Conservation (phyloP, 2,329 filamentous ascomycete species). For the Alternaria consortialis region DNA sequence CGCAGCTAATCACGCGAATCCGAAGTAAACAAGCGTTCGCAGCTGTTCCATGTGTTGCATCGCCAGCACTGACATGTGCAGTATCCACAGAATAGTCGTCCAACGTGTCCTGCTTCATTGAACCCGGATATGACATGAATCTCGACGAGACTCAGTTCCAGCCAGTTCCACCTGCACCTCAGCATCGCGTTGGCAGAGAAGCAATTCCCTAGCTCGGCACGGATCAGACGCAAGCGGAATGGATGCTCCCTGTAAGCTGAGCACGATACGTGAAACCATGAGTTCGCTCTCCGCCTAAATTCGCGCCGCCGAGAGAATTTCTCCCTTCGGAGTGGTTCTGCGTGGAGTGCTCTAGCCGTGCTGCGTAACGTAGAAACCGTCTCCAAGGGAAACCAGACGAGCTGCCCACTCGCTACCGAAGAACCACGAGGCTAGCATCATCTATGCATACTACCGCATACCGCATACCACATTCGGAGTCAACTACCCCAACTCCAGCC, state of each 20-base stretch:
- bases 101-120: conserved; percentile 27
- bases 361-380: conserved; percentile 37
- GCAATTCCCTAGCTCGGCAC: conserved; percentile 30
- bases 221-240: conserved; percentile 28
- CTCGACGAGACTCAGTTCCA: conserved; percentile 24
- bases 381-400: conserved; percentile 35
- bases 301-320: conserved; percentile 26
- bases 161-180: conserved; percentile 21
- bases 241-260: conserved; percentile 33
- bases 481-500: conserved; percentile 15
- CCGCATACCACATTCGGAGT: neutral
- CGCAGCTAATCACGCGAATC: conserved; percentile 16
- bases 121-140: conserved; percentile 9
- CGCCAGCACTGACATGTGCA: neutral
- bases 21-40: conserved; percentile 27
- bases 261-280: conserved; percentile 36
- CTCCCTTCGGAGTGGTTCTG: conserved; percentile 15
- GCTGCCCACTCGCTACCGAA: conserved; percentile 23
- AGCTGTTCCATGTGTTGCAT: neutral
- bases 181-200: conserved; percentile 35
- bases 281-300: conserved; percentile 37
- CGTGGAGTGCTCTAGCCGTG: conserved; percentile 13
- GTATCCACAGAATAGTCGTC: conserved; percentile 6
- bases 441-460: neutral
- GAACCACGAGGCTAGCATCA: neutral